Evolutionary conservation across 192 early-diverging fungal genomes (phyloP).

Genomic region (Rhizophagus clarus): DNA sequence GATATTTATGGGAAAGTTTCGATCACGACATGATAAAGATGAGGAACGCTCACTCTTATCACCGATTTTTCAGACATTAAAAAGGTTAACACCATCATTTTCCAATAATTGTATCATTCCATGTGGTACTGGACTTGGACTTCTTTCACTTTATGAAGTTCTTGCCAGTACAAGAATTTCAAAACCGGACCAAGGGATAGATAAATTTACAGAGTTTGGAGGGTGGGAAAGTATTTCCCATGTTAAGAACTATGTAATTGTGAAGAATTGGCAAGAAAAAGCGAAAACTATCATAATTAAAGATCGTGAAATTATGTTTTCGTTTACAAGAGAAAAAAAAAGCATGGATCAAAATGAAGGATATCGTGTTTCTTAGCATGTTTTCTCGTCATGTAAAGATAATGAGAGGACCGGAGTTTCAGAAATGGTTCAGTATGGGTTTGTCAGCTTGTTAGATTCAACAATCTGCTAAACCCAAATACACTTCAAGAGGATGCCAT

Average conservation of each 20-base stretch:
- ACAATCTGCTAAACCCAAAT: neutral
- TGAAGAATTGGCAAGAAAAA: too few species aligned
- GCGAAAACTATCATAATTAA: neutral
- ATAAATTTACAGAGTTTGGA: constrained; percentile 1
- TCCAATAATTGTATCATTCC: neutral
- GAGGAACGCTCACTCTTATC: neutral
- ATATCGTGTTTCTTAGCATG: neutral
- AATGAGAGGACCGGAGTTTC: neutral
- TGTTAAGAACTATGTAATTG: neutral
- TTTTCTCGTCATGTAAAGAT: neutral
- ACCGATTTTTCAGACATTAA: constrained; percentile 9
- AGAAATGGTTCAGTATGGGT: neutral
- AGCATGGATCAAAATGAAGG: neutral
- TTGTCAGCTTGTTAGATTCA: neutral
- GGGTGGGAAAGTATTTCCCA: neutral
- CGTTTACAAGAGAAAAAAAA: neutral
- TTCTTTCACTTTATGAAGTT: neutral
- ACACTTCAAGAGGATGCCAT: neutral
- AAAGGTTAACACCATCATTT: neutral
- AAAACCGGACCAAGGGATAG: neutral
- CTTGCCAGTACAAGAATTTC: neutral
- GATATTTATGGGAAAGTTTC: neutral
- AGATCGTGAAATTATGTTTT: neutral
- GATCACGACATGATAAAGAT: neutral
- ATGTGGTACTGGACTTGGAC: neutral